Conservation (phyloP, 1,284 basidiomycete genomes). For the Rhizoctonia solani region DNA sequence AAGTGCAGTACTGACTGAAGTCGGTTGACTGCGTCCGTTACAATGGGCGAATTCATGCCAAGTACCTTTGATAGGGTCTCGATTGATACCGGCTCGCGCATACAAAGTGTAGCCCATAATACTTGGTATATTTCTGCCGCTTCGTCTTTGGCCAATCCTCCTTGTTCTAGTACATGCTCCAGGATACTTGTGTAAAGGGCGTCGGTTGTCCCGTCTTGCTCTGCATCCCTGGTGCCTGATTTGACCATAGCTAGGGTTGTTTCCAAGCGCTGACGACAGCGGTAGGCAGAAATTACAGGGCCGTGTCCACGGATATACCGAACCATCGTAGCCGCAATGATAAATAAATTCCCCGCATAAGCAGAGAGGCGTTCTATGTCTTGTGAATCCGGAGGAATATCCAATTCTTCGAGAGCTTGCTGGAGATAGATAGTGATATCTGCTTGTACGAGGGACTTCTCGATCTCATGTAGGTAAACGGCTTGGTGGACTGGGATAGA, state of each 20-base stretch:
- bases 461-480: not conserved
- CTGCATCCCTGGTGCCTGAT: no score
- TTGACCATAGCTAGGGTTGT: no score
- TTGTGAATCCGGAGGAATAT: not conserved
- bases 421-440: not conserved
- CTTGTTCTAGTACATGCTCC: not conserved
- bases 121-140: not conserved
- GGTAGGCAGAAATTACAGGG: no score
- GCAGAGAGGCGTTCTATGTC: not conserved
- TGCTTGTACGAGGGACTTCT: not conserved
- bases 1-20: not conserved
- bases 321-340: not conserved
- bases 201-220: no score
- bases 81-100: not conserved
- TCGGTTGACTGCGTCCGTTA: not conserved
- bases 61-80: not conserved
- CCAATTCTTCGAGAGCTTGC: not conserved
- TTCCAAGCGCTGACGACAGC: no score
- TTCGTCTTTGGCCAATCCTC: not conserved
- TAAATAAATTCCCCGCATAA: not conserved
- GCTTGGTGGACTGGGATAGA: no score
- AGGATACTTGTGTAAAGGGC: not conserved
- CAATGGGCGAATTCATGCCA: not conserved
- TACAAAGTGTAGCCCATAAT: not conserved
- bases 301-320: no score